Evolutionary conservation across 805 yeast species (phyloP).

Genomic region (Nadsonia fulvescens): DNA sequence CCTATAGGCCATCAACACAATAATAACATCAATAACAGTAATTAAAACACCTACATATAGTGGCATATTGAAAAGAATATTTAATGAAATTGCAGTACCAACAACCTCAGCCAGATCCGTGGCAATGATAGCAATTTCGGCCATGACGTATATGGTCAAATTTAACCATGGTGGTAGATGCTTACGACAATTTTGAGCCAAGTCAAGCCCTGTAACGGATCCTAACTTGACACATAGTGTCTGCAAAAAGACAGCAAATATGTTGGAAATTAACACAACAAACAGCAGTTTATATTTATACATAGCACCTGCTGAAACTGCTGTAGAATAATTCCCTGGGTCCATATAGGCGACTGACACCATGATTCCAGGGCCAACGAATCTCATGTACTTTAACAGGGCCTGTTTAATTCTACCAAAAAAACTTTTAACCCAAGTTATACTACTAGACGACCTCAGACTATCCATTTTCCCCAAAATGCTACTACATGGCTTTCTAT

Average conservation of each 20-base stretch:
- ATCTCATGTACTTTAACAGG: conserved; percentile 38
- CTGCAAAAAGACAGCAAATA: conserved; percentile 72
- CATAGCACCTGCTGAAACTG: conserved; percentile 75
- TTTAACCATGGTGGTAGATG: conserved; percentile 56
- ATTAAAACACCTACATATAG: conserved; percentile 55
- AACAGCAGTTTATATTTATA: conserved; percentile 58
- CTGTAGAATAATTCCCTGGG: conserved; percentile 85
- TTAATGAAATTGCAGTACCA: conserved; percentile 76
- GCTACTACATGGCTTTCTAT: too few species aligned
- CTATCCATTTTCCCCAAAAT: too few species aligned
- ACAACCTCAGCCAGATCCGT: conserved; percentile 91
- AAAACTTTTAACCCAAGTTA: too few species aligned
- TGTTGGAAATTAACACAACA: conserved; percentile 55
- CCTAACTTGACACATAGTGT: conserved; percentile 73
- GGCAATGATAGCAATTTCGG: conserved; percentile 78
- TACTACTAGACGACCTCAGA: too few species aligned
- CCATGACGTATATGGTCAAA: conserved; percentile 41
- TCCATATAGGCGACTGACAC: conserved; percentile 86
- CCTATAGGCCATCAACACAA: conserved; percentile 60
- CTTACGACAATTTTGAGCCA: conserved; percentile 67
- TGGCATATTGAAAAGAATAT: conserved; percentile 61
- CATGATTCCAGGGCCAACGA: conserved; percentile 78
- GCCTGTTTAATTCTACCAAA: conserved; percentile 9
- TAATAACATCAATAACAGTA: conserved; percentile 67
- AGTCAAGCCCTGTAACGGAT: conserved; percentile 73